These are phyloP conservation scores for Trichocomaceae sp. DNA, from an alignment of 2,329 filamentous ascomycete species.

Conservation along the genomic window DNA sequence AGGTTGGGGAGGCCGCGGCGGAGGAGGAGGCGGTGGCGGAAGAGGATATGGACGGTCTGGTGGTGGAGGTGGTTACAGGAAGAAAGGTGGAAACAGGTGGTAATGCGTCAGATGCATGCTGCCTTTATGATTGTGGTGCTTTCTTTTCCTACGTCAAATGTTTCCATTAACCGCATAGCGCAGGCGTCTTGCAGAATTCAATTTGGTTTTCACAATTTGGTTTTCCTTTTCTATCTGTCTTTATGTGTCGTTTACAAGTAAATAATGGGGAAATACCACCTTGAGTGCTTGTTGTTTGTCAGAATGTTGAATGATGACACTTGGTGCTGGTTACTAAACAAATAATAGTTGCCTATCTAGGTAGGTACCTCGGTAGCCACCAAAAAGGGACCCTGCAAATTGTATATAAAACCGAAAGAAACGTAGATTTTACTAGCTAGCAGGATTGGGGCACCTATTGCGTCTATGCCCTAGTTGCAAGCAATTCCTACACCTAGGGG, in stretches of 20 bases:
- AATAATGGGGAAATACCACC: no score
- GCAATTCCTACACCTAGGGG: neutral
- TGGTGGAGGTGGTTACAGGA: slow-evolving; percentile 43
- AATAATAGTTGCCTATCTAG: no score
- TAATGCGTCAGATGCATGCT: neutral
- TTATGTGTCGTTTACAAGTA: no score
- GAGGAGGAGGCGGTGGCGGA: slow-evolving; percentile 42
- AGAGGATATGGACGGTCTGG: slow-evolving; percentile 32
- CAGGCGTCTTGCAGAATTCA: slow-evolving; percentile 29
- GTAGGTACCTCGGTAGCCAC: no score
- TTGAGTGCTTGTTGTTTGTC: no score
- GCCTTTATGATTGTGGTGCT: slow-evolving; percentile 13
- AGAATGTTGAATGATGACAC: no score
- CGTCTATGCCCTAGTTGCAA: neutral
- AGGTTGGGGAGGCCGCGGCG: slow-evolving; percentile 46
- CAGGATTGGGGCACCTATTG: neutral
- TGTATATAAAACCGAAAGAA: neutral
- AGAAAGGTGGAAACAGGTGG: slow-evolving; percentile 19
- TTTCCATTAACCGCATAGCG: slow-evolving; percentile 35
- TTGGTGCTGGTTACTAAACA: no score
- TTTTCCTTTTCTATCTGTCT: slow-evolving; percentile 17
- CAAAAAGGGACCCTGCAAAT: no score
- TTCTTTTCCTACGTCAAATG: slow-evolving; percentile 4
- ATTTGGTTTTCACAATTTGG: slow-evolving; percentile 11
- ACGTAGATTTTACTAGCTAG: neutral